Percentiles rank a stretch among this genome's conserved stretches.
Conservation (phyloP, 768 basidiomycete species). For the Hebeloma cylindrosporum region DNA sequence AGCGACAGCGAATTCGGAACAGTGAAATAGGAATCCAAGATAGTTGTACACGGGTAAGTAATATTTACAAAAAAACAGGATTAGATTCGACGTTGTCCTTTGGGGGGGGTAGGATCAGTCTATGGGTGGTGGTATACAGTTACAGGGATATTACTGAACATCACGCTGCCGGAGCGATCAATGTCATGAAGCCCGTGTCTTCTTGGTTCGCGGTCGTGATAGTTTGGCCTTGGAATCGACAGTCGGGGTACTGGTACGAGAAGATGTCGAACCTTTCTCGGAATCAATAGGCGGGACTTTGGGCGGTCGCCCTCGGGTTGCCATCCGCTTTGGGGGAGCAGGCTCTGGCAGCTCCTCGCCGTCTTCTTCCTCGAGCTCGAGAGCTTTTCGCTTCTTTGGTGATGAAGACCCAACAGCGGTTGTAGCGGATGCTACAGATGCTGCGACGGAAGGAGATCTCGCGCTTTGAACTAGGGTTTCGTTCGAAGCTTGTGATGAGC, state of each 20-base stretch:
- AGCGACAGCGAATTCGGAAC: too few relatives aligned
- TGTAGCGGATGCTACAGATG: too few relatives aligned
- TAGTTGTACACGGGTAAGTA: too few relatives aligned
- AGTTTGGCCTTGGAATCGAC: conserved; percentile 13
- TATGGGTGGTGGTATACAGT: too few relatives aligned
- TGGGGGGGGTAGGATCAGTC: too few relatives aligned
- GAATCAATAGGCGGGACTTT: conserved; percentile 11
- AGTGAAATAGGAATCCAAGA: too few relatives aligned
- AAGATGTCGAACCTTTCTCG: conserved; percentile 10
- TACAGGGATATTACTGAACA: too few relatives aligned
- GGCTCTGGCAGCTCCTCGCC: conserved; percentile 4
- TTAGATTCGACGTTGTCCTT: too few relatives aligned
- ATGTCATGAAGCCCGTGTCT: conserved; percentile 18
- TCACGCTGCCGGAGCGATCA: too few relatives aligned
- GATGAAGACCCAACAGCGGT: conserved; percentile 33
- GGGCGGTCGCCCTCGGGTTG: conserved; percentile 38
- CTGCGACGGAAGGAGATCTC: conserved; percentile 41
- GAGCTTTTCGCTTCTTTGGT: conserved; percentile 24
- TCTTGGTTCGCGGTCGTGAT: conserved; percentile 14
- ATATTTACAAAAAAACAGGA: too few relatives aligned
- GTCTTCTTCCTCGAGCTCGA: conserved; percentile 13
- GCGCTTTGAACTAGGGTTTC: conserved; percentile 32
- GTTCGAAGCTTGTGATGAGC: conserved; percentile 36
- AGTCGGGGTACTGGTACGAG: conserved; percentile 14
- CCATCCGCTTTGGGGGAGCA: conserved; percentile 28